phyloP scores from a whole-genome alignment of 2,329 filamentous ascomycete species.

The Verticillium tricorpus region DNA sequence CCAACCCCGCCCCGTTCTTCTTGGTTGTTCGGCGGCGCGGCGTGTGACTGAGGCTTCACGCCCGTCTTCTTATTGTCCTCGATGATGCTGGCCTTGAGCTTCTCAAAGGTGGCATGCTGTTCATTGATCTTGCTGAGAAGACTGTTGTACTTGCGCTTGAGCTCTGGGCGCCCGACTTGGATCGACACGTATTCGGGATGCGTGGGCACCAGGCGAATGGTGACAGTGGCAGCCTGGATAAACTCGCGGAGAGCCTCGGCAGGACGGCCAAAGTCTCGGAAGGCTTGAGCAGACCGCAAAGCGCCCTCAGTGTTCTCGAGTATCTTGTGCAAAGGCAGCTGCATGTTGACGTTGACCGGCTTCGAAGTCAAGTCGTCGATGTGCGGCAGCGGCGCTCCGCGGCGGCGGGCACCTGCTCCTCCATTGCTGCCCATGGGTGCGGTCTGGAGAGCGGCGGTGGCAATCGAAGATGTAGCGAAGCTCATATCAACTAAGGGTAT shows the following conservation, averaged over 20 bases:
- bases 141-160: constrained; percentile 41
- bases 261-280: constrained; percentile 58
- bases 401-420: constrained; percentile 12
- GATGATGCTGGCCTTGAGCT: constrained; percentile 56
- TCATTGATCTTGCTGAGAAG: constrained; percentile 46
- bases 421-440: not conserved
- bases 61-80: constrained; percentile 61
- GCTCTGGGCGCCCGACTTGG: constrained; percentile 46
- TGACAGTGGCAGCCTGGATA: constrained; percentile 74
- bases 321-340: constrained; percentile 48
- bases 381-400: constrained; percentile 40
- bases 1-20: not conserved
- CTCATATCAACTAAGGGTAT: not conserved
- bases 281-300: constrained; percentile 56
- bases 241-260: constrained; percentile 82
- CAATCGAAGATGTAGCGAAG: not conserved
- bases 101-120: constrained; percentile 46
- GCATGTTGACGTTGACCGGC: constrained; percentile 39
- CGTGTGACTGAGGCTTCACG: constrained; percentile 35
- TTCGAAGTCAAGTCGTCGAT: constrained; percentile 48
- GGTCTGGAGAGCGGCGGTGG: not conserved
- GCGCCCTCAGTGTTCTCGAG: constrained; percentile 48
- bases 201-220: constrained; percentile 68
- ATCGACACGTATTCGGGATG: constrained; percentile 71
- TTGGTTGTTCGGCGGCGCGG: not conserved